Evolutionary conservation across 2,329 filamentous ascomycete species (phyloP).

Genomic region (Tricladium varicosporioides): DNA sequence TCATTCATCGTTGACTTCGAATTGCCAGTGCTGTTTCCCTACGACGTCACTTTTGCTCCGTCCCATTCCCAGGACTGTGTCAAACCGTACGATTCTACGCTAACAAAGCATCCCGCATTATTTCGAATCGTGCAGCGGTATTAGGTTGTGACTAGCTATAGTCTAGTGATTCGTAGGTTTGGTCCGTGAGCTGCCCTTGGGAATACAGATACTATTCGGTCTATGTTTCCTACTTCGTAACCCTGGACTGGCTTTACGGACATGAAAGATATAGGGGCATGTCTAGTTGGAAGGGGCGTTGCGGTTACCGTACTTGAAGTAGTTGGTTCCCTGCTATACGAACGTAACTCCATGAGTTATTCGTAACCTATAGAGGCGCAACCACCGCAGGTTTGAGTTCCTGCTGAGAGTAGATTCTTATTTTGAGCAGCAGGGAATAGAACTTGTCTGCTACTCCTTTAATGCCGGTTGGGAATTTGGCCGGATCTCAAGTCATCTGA

Average conservation of each 20-base stretch:
- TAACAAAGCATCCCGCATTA: conserved; percentile 52
- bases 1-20: conserved; percentile 46
- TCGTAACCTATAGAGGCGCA: conserved; percentile 55
- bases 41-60: conserved; percentile 46
- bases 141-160: conserved; percentile 45
- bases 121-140: neutral
- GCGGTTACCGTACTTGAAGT: conserved; percentile 59
- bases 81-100: conserved; percentile 45
- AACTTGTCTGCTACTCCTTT: conserved; percentile 50
- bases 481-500: conserved; percentile 45
- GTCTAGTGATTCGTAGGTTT: conserved; percentile 37
- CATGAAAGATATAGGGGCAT: conserved; percentile 39
- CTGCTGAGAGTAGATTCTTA: conserved; percentile 62
- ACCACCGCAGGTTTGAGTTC: conserved; percentile 31
- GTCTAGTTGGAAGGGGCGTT: conserved; percentile 39
- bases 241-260: too few species aligned
- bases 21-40: conserved; percentile 48
- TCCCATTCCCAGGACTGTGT: conserved; percentile 56
- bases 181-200: conserved; percentile 32
- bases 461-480: conserved; percentile 59
- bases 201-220: conserved; percentile 41
- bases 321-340: conserved; percentile 58
- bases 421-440: conserved; percentile 56
- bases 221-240: conserved; percentile 24
- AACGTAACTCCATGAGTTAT: conserved; percentile 53